phyloP scores from a whole-genome alignment of 352 stramenopile genomes.

The Globisporangium abappressorium region DNA sequence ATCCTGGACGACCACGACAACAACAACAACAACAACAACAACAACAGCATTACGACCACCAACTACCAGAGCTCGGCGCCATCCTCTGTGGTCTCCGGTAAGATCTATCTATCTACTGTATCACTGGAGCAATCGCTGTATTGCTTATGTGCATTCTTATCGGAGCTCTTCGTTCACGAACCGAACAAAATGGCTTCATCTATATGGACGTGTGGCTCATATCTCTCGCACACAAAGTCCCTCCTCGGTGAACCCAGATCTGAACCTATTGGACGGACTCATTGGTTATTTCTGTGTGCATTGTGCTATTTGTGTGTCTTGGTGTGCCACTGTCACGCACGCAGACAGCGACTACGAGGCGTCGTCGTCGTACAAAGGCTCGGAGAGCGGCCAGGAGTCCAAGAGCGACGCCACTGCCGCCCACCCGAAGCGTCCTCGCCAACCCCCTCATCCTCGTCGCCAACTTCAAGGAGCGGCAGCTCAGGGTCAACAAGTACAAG shows the following conservation, averaged over 20 bases:
- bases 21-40: slow-evolving; percentile 18
- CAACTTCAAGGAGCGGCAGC: not conserved
- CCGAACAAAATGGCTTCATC: slow-evolving; percentile 2
- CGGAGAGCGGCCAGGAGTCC: slow-evolving; percentile 4
- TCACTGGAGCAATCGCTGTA: not conserved
- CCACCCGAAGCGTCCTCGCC: not conserved
- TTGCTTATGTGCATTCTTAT: not conserved
- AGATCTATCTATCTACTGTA: not conserved
- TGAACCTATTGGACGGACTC: slow-evolving; percentile 2
- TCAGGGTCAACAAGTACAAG: not conserved
- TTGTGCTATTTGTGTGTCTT: not conserved
- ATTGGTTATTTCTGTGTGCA: not conserved
- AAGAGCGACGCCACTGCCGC: not conserved
- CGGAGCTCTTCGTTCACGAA: not conserved
- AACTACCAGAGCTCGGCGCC: slow-evolving; percentile 19
- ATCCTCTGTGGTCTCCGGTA: slow-evolving; percentile 22
- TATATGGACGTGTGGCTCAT: not conserved
- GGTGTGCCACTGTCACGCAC: slow-evolving; percentile 9
- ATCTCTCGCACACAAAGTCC: not conserved
- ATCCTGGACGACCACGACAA: slow-evolving; percentile 54
- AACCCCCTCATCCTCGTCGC: not conserved
- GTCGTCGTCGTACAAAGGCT: slow-evolving; percentile 8
- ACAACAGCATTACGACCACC: slow-evolving; percentile 12
- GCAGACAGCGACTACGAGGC: slow-evolving; percentile 20
- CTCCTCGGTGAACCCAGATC: slow-evolving; percentile 7